Percentiles rank a stretch among this genome's conserved stretches.
Evolutionary conservation across 768 basidiomycete genomes (phyloP).

Genomic region (Boletus reticulatus): DNA sequence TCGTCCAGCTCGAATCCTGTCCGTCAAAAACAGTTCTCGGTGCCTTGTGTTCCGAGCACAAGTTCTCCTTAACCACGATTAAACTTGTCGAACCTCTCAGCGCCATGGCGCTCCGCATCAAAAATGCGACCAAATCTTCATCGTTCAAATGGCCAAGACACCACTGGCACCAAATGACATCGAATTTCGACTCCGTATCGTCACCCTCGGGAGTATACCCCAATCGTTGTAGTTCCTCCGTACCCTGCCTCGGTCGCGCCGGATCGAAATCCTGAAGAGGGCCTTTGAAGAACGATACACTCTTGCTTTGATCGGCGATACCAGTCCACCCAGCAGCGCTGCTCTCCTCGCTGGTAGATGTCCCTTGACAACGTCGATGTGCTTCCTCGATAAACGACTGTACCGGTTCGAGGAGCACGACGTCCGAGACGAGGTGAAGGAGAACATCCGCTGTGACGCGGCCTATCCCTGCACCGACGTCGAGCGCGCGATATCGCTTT

Average conservation of each 20-base stretch:
- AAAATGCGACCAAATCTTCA: conserved; percentile 72
- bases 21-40: conserved; percentile 69
- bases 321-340: conserved; percentile 57
- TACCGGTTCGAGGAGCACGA: conserved; percentile 90
- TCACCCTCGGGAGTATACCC: conserved; percentile 61
- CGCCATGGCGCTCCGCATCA: conserved; percentile 59
- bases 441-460: conserved; percentile 88
- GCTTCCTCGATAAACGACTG: conserved; percentile 74
- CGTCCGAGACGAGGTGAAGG: conserved; percentile 83
- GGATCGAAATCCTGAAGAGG: conserved; percentile 86
- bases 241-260: conserved; percentile 34
- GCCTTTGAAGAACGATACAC: conserved; percentile 76
- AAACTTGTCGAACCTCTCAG: conserved; percentile 54
- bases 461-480: conserved; percentile 94
- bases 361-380: conserved; percentile 36
- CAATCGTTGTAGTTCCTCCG: conserved; percentile 59
- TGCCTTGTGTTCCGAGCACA: conserved; percentile 59
- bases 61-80: conserved; percentile 91
- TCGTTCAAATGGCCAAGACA: conserved; percentile 87
- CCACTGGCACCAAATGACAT: conserved; percentile 97
- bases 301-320: conserved; percentile 58
- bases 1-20: conserved; percentile 85
- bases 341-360: conserved; percentile 34
- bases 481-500: conserved; percentile 70
- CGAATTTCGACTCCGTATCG: conserved; percentile 63